These are phyloP conservation scores for Alternaria dauci DNA, from an alignment of 2,329 filamentous ascomycete species.

Conservation along the genomic window DNA sequence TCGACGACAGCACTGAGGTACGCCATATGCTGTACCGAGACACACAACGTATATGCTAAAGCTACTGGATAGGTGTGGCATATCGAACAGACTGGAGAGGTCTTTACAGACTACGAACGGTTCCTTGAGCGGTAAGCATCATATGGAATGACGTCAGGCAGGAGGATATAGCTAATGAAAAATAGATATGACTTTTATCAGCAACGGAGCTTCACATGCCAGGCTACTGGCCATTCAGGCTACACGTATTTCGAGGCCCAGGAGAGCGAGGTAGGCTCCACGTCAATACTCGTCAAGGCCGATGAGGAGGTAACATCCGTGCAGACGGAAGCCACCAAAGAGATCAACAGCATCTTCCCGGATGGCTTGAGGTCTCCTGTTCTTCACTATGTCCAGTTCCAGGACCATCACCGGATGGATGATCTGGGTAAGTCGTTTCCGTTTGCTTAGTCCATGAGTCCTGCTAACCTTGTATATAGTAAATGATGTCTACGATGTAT, in stretches of 20 bases:
- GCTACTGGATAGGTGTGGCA: conserved; percentile 76
- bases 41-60: conserved; percentile 38
- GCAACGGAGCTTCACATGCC: conserved; percentile 92
- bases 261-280: conserved; percentile 79
- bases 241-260: conserved; percentile 92
- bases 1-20: conserved; percentile 87
- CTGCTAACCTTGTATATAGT: conserved; percentile 39
- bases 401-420: conserved; percentile 81
- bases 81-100: conserved; percentile 87
- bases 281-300: conserved; percentile 33
- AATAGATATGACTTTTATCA: conserved; percentile 90
- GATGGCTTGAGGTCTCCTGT: conserved; percentile 91
- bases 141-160: conserved; percentile 31
- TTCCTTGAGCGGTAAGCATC: conserved; percentile 79
- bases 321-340: conserved; percentile 72
- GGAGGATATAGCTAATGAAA: conserved; percentile 27
- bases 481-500: conserved; percentile 20
- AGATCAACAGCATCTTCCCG: conserved; percentile 91
- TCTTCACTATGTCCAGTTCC: conserved; percentile 88
- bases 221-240: conserved; percentile 92
- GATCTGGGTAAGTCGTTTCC: conserved; percentile 65
- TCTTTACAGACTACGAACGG: conserved; percentile 87
- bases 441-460: conserved; percentile 30
- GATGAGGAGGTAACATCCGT: conserved; percentile 41
- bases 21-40: conserved; percentile 37